Evolutionary conservation across 352 stramenopile species (phyloP).

Genomic region (Peronosclerospora sorghi): DNA sequence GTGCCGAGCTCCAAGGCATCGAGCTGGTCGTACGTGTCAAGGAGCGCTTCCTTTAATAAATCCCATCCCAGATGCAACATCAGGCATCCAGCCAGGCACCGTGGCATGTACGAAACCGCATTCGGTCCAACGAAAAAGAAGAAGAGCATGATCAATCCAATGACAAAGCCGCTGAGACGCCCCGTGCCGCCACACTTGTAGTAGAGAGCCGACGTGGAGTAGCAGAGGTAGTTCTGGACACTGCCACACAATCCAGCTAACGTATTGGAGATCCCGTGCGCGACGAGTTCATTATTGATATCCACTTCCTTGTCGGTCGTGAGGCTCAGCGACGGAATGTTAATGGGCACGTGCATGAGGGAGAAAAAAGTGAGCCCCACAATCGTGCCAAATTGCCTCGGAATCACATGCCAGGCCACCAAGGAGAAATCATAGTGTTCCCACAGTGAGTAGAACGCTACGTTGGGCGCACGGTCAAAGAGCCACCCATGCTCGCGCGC

Average conservation of each 20-base stretch:
- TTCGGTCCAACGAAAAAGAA: conserved; percentile 86
- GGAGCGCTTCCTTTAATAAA: conserved; percentile 83
- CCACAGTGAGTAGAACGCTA: conserved; percentile 67
- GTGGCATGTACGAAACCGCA: conserved; percentile 79
- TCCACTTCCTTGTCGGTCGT: conserved; percentile 81
- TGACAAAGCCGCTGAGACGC: conserved; percentile 47
- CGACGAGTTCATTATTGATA: conserved; percentile 89
- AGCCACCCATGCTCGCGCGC: conserved; percentile 65
- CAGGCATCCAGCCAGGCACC: conserved; percentile 88
- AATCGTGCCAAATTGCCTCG: conserved; percentile 68
- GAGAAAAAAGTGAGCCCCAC: conserved; percentile 87
- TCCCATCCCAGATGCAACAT: conserved; percentile 89
- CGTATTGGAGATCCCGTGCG: conserved; percentile 87
- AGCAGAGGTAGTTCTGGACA: conserved; percentile 88
- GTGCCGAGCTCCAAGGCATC: conserved; percentile 85
- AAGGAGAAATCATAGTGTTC: conserved; percentile 59
- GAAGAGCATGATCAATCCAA: conserved; percentile 56
- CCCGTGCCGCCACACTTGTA: conserved; percentile 81
- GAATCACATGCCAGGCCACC: conserved; percentile 61
- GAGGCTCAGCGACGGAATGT: conserved; percentile 86
- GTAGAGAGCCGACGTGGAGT: conserved; percentile 79
- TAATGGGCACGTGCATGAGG: conserved; percentile 92
- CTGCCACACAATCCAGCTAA: conserved; percentile 77
- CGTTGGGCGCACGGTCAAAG: conserved; percentile 51
- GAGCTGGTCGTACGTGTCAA: conserved; percentile 81